Evolutionary conservation across 2,329 filamentous ascomycete species (phyloP).

Genomic region (Aspergillus felis): DNA sequence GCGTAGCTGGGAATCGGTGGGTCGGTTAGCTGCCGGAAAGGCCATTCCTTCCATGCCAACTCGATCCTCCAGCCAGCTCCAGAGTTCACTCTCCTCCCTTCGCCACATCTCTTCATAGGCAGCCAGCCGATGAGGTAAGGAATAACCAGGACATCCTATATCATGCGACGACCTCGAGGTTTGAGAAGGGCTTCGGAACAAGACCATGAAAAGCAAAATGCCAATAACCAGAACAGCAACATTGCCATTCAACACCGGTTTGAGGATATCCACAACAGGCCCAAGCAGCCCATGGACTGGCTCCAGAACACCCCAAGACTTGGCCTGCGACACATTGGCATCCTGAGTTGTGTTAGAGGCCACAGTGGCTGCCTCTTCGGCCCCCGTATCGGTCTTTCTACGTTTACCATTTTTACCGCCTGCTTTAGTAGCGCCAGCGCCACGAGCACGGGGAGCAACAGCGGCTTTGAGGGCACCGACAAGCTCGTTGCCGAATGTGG

Average conservation of each 20-base stretch:
- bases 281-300: constrained; percentile 67
- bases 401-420: constrained; percentile 56
- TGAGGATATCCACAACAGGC: constrained; percentile 65
- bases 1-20: constrained; percentile 41
- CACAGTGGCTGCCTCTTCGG: constrained; percentile 38
- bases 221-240: constrained; percentile 72
- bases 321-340: constrained; percentile 36
- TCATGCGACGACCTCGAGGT: constrained; percentile 34
- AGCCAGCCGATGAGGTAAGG: constrained; percentile 63
- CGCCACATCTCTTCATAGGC: constrained; percentile 94
- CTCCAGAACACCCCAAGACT: constrained; percentile 77
- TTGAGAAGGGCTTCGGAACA: constrained; percentile 54
- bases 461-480: constrained; percentile 69
- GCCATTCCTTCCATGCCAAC: constrained; percentile 63
- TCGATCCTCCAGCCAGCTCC: constrained; percentile 89
- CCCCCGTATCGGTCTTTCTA: constrained; percentile 52
- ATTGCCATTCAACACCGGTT: constrained; percentile 70
- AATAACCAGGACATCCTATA: constrained; percentile 37
- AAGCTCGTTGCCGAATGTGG: constrained; percentile 75
- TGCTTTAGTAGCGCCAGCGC: constrained; percentile 45
- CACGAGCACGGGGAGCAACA: constrained; percentile 61
- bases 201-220: constrained; percentile 68
- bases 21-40: constrained; percentile 30
- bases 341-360: constrained; percentile 43
- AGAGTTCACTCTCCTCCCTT: constrained; percentile 79